Percentiles rank a stretch among this genome's conserved stretches.
phyloP scores from a whole-genome alignment of 2,329 filamentous ascomycete genomes.

The Botrytis hyacinthi region DNA sequence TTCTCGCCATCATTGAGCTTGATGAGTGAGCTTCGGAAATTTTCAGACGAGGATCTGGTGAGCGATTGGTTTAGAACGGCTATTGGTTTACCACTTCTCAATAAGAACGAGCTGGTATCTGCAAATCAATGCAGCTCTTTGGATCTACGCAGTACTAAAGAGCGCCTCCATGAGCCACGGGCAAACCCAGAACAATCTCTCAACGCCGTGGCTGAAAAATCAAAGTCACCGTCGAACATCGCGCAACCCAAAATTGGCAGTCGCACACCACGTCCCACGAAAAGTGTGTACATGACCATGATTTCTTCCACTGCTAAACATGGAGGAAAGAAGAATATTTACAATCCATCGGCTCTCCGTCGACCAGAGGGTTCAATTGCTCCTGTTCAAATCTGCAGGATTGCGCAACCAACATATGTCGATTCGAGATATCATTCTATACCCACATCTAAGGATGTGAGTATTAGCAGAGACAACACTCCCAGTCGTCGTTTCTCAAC shows the following conservation, averaged over 20 bases:
- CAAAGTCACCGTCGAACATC: neutral
- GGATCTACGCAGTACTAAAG: neutral
- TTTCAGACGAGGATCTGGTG: neutral
- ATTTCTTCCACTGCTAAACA: neutral
- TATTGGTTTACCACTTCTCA: neutral
- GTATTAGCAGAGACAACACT: no score
- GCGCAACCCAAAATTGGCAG: neutral
- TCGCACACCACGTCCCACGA: neutral
- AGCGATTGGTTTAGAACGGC: constrained; percentile 3
- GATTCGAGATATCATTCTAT: no score
- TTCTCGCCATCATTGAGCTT: neutral
- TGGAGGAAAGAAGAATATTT: neutral
- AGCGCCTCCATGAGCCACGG: no score
- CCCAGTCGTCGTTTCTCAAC: neutral
- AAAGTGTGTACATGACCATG: neutral
- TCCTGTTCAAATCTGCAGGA: no score
- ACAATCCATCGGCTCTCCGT: neutral
- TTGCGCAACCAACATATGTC: no score
- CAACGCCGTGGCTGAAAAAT: neutral
- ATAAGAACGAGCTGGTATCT: neutral
- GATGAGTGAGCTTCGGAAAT: neutral
- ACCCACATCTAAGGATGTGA: no score
- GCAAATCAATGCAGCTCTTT: no score
- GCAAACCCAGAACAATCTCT: no score
- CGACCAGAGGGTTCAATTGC: neutral